Evolutionary conservation across 768 basidiomycete genomes (phyloP).

Genomic region (Rossbeevera mucosa): DNA sequence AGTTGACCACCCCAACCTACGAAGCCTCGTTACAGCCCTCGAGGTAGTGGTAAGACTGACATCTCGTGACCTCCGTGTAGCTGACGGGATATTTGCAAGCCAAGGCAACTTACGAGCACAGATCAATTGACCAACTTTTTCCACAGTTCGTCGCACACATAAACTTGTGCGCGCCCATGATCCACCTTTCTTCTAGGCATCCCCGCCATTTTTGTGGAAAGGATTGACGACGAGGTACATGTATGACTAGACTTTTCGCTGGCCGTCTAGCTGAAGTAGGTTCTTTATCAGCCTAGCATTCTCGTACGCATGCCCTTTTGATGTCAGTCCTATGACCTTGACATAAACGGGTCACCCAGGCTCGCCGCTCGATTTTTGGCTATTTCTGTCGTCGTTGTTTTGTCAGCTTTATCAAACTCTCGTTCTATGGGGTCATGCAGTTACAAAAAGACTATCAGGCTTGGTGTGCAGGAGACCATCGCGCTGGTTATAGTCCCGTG

Average conservation of each 20-base stretch:
- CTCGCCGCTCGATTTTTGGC: conserved; percentile 73
- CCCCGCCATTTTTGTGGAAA: conserved; percentile 55
- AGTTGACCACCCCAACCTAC: conserved; percentile 38
- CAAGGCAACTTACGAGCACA: conserved; percentile 45
- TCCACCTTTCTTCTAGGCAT: conserved; percentile 37
- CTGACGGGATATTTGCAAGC: conserved; percentile 33
- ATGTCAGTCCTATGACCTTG: not conserved
- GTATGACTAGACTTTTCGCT: conserved; percentile 1
- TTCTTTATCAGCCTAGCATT: conserved; percentile 20
- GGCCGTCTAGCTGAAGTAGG: conserved; percentile 7
- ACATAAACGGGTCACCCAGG: conserved; percentile 37
- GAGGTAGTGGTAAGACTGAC: conserved; percentile 33
- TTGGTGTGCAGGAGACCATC: conserved; percentile 52
- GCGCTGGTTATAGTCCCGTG: conserved; percentile 45
- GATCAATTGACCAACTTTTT: conserved; percentile 67
- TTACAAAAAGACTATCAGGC: conserved; percentile 62
- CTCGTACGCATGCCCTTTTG: conserved; percentile 18
- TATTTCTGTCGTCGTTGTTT: conserved; percentile 77
- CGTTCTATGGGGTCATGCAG: conserved; percentile 65
- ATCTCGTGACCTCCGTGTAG: conserved; percentile 11
- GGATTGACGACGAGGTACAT: conserved; percentile 50
- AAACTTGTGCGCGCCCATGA: not conserved
- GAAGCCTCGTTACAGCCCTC: conserved; percentile 44
- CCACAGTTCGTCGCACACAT: conserved; percentile 22
- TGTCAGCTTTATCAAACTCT: conserved; percentile 70